Evolutionary conservation across 2,329 filamentous ascomycete species (phyloP).

Genomic region (Penicillium sp.): DNA sequence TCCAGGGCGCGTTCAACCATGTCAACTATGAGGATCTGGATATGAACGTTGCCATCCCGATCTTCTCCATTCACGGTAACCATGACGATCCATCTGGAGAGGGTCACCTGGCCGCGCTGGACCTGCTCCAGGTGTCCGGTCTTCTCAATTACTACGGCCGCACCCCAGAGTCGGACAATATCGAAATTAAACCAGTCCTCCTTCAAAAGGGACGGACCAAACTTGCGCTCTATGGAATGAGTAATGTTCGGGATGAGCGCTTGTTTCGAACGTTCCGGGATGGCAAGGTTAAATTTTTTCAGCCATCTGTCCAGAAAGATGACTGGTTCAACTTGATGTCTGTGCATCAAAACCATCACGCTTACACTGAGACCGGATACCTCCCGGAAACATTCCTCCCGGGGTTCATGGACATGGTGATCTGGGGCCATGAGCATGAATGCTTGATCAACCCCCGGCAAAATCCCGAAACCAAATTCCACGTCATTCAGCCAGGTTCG

Average conservation of each 20-base stretch:
- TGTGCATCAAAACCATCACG: conserved; percentile 95
- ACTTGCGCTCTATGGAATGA: conserved; percentile 88
- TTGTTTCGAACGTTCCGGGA: conserved; percentile 93
- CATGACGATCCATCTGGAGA: conserved; percentile 98
- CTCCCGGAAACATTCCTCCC: conserved; percentile 92
- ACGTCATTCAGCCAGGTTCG: conserved; percentile 96
- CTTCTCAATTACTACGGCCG: conserved; percentile 96
- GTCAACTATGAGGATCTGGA: conserved; percentile 98
- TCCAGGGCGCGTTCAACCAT: conserved; percentile 85
- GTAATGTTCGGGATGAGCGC: conserved; percentile 93
- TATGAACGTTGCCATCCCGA: conserved; percentile 94
- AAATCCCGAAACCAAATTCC: conserved; percentile 87
- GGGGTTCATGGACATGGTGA: conserved; percentile 84
- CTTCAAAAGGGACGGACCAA: conserved; percentile 94
- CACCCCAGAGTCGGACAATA: conserved; percentile 89
- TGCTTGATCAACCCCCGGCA: conserved; percentile 82
- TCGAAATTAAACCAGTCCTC: conserved; percentile 86
- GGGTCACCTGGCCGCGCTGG: conserved; percentile 86
- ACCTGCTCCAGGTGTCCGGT: conserved; percentile 87
- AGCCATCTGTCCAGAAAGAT: conserved; percentile 74
- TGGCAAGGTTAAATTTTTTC: conserved; percentile 91
- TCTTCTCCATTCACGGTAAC: conserved; percentile 98
- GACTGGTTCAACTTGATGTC: conserved; percentile 98
- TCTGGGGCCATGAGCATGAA: conserved; percentile 98
- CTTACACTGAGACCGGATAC: conserved; percentile 90